Conservation (phyloP, 257 asterid genomes). For the Ilex asprella region DNA sequence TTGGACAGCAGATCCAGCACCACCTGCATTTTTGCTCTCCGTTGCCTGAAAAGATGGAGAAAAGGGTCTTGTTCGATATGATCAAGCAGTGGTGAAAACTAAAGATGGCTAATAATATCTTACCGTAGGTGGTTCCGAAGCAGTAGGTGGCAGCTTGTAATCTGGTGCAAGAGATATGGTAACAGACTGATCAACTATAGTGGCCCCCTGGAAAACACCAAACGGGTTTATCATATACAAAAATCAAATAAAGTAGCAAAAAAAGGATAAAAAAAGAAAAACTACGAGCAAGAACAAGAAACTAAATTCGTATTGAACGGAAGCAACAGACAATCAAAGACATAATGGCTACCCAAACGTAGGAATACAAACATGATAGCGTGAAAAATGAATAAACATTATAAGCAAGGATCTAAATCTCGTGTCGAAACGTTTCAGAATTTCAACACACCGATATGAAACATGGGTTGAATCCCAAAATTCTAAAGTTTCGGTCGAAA, state of each 20-base stretch:
- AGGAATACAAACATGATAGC: neutral
- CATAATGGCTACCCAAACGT: too few relatives aligned
- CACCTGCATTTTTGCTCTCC: conserved; percentile 21
- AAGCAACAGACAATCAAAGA: too few relatives aligned
- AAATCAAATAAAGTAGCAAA: conserved; percentile 3
- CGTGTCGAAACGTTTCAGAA: too few relatives aligned
- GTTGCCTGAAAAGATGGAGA: conserved; percentile 28
- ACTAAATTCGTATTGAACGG: too few relatives aligned
- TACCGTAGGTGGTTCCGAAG: conserved; percentile 28
- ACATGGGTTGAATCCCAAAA: too few relatives aligned
- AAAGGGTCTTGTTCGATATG: neutral
- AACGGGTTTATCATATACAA: neutral
- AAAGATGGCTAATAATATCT: conserved; percentile 3
- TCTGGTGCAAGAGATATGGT: conserved; percentile 34
- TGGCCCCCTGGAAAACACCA: conserved; percentile 44
- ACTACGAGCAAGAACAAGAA: too few relatives aligned
- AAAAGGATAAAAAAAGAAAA: too few relatives aligned
- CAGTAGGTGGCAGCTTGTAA: conserved; percentile 37
- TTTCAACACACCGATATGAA: too few relatives aligned
- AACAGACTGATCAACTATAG: conserved; percentile 59
- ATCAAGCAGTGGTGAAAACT: neutral
- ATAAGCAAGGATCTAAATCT: too few relatives aligned
- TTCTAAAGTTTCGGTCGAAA: too few relatives aligned
- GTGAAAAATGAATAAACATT: neutral
- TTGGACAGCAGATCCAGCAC: conserved; percentile 34